Conservation (phyloP, 495 filamentous ascomycete genomes). For the Hypoxylon trugodes region DNA sequence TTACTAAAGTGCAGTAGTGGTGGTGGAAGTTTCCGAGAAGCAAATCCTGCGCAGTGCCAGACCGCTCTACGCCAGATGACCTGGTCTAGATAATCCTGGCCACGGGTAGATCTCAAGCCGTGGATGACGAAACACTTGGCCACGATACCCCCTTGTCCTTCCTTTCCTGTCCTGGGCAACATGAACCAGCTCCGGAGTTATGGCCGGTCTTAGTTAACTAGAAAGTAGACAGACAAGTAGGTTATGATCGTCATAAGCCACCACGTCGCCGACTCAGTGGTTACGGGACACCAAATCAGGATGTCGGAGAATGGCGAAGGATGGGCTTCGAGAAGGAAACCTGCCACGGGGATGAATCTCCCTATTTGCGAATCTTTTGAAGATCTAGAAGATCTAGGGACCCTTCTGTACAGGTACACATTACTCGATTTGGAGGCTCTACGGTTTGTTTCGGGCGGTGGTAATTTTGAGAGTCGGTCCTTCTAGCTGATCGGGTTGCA, state of each 20-base stretch:
- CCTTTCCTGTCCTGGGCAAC: conserved; percentile 15
- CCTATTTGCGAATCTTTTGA: conserved; percentile 21
- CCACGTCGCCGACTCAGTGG: conserved; percentile 7
- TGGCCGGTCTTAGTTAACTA: conserved; percentile 10
- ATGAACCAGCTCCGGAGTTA: neutral
- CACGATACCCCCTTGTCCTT: conserved; percentile 38
- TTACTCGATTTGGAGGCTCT: conserved; percentile 12
- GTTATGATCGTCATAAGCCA: conserved; percentile 8
- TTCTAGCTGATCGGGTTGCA: conserved; percentile 37
- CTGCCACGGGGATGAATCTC: conserved; percentile 3
- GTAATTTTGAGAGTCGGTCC: conserved; percentile 40
- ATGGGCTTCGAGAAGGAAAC: conserved; percentile 7
- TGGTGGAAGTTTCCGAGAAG: conserved; percentile 18
- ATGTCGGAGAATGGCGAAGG: conserved; percentile 6
- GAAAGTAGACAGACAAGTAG: no score
- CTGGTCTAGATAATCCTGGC: conserved; percentile 26
- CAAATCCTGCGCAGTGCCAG: conserved; percentile 27
- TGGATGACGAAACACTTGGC: conserved; percentile 42
- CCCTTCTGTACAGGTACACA: neutral
- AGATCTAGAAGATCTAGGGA: neutral
- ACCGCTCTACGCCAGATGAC: conserved; percentile 34
- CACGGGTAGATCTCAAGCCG: conserved; percentile 41
- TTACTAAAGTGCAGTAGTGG: no score
- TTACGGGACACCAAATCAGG: conserved; percentile 23
- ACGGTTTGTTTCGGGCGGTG: conserved; percentile 28